A percentile compares a stretch with the other conserved stretches of the same genome.
These are phyloP conservation scores for Boletus sp. DNA, from an alignment of 1,284 basidiomycete genomes.

Conservation along the genomic window DNA sequence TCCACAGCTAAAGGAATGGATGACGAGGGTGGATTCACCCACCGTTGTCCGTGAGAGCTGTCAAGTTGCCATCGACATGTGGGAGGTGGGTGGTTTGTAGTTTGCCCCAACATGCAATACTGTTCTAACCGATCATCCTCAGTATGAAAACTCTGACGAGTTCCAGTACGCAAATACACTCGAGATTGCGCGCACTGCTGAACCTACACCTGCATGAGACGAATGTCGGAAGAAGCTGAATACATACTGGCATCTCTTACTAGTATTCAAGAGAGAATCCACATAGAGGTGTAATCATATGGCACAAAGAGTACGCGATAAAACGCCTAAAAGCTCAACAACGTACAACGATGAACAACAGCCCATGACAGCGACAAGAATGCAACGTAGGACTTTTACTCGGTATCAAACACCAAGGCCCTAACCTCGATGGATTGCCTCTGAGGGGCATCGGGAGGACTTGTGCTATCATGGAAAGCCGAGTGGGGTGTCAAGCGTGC, in stretches of 20 bases:
- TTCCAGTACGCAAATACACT: conserved; percentile 80
- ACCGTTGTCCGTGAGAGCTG: conserved; percentile 94
- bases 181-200: conserved; percentile 18
- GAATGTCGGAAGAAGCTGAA: neutral
- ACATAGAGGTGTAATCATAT: neutral
- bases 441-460: conserved; percentile 38
- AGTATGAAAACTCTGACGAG: conserved; percentile 89
- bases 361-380: neutral
- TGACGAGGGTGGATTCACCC: conserved; percentile 73
- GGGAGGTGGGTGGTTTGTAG: conserved; percentile 59
- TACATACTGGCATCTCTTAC: neutral
- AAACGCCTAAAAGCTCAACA: neutral
- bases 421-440: conserved; percentile 31
- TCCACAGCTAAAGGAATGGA: conserved; percentile 84
- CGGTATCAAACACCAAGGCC: conserved; percentile 25
- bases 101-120: neutral
- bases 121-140: conserved; percentile 6
- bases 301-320: neutral
- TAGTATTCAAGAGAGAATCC: neutral
- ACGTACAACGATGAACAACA: neutral
- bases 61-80: conserved; percentile 96
- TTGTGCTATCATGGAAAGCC: conserved; percentile 41
- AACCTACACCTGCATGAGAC: conserved; percentile 17
- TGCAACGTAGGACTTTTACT: conserved; percentile 10
- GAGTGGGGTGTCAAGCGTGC: conserved; percentile 46